Evolutionary conservation across 148 eudicot species (phyloP).

Genomic region (Spergularia marina): DNA sequence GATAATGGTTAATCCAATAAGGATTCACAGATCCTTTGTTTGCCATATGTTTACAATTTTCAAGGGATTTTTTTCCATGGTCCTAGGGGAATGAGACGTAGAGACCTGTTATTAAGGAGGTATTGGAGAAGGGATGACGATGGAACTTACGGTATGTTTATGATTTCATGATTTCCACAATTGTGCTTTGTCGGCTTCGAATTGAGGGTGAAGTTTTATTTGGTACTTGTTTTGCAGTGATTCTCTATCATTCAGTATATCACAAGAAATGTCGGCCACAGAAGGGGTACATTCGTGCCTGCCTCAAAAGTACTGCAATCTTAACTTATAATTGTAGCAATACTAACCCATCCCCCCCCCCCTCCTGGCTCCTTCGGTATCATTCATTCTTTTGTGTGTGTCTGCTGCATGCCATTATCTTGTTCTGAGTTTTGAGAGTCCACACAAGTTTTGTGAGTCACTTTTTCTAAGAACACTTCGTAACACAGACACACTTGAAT

Average conservation of each 20-base stretch:
- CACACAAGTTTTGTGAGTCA: too few species aligned
- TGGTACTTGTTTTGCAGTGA: constrained; percentile 43
- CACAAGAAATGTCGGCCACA: constrained; percentile 63
- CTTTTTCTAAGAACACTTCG: too few species aligned
- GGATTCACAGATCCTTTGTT: background rate
- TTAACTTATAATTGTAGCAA: constrained; percentile 9
- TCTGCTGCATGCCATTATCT: background rate
- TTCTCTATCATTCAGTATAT: constrained; percentile 65
- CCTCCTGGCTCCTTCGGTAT: background rate
- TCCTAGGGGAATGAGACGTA: constrained; percentile 60
- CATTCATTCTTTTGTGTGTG: background rate
- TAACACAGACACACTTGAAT: too few species aligned
- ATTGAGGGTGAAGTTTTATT: background rate
- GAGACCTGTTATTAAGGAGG: constrained; percentile 60
- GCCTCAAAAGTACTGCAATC: constrained; percentile 73
- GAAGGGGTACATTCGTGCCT: constrained; percentile 57
- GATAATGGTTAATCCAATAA: background rate
- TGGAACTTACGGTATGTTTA: constrained; percentile 59
- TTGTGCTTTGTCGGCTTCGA: background rate
- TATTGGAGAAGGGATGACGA: constrained; percentile 87
- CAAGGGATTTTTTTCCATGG: background rate
- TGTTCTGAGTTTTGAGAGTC: background rate
- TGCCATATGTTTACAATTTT: background rate
- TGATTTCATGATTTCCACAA: background rate
- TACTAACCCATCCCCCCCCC: background rate